Base-by-base conservation (phyloP, 495 filamentous ascomycete species). In the Penicillium waksmanii region DNA sequence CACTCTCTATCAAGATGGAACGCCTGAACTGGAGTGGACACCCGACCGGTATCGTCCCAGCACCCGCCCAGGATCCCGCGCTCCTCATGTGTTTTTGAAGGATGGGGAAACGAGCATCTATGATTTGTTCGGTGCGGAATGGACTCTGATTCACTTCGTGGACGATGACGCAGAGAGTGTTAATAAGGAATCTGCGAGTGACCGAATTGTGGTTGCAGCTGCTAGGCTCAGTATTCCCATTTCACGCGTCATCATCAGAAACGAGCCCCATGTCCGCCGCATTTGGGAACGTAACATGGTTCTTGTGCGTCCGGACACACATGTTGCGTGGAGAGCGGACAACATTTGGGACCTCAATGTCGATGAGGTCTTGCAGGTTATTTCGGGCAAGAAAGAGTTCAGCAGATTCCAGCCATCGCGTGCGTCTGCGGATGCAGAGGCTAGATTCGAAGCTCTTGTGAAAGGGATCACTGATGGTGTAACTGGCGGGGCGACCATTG, bases 61-160 rank as follows among this genome's bases (percentile, higher is more conserved):
- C 17, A 76, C 72, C 2, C 56, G 60, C 49, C 72, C 72, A 0
- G 73, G 72, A 4, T 33, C 35, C 19, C 51, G 73, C n/a, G 68
- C 67, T 1, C 73, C 73, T 10, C 70, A 73, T 65, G 67, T 74
- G 2, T 72, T 71, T 47, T 44, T 74, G 49, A 63, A 53, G 13
- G 68, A 71, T 53, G 67, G 63, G 1, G 19, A 10, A 4, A 64
- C 65, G 2, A 68, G 63, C 34, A 74, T 65, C 23, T 69, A 65
- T 36, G 71, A 74, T 51, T 42, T 64, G 13, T 71, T 65, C 43
- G 73, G 73, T 11, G 38, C 10, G 17, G 65, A 66, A 17, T 74
- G 55, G 53, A 68, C 68, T 0, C 23, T 74, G 52, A 63, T 74
- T 12, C 43, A 69, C 7, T 76, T 76, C 55, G 33, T 44, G 33